These are phyloP conservation scores for Apophysomyces trapeziformis DNA, from an alignment of 371 early-diverging fungal genomes.

Conservation along the genomic window DNA sequence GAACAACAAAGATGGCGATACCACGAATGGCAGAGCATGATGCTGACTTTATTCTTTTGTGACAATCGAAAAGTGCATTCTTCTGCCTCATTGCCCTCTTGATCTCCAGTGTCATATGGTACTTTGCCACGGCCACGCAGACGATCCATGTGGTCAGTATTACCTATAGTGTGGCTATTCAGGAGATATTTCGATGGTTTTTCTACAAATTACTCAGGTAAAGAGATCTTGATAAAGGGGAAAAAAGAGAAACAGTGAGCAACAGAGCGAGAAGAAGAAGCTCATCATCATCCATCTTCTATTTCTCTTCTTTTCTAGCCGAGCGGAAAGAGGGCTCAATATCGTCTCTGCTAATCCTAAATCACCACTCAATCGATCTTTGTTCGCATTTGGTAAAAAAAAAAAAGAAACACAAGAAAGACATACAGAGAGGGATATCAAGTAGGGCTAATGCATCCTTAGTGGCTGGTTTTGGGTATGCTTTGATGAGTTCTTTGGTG, in stretches of 20 bases:
- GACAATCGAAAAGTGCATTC: constrained; percentile 58
- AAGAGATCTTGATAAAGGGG: background rate
- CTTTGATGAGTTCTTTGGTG: constrained; percentile 68
- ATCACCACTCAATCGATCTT: constrained; percentile 60
- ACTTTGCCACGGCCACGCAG: constrained; percentile 44
- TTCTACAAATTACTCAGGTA: constrained; percentile 59
- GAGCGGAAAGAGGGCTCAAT: constrained; percentile 64
- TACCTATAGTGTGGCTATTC: constrained; percentile 62
- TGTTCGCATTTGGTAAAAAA: constrained; percentile 64
- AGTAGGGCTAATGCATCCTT: background rate
- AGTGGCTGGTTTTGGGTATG: constrained; percentile 73
- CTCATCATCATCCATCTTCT: too few species aligned
- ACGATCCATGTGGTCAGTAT: constrained; percentile 48
- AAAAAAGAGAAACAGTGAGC: too few species aligned
- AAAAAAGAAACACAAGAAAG: too few species aligned
- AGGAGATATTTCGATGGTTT: constrained; percentile 71
- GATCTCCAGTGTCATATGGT: constrained; percentile 75
- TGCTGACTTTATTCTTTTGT: background rate
- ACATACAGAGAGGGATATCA: background rate
- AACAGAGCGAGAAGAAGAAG: too few species aligned
- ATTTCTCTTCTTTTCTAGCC: constrained; percentile 23
- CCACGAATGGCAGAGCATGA: background rate
- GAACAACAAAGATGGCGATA: too few species aligned
- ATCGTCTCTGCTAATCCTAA: constrained; percentile 59
- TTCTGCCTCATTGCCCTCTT: constrained; percentile 76